These are phyloP conservation scores for Lagerstroemia speciosa DNA, from an alignment of 345 rosid species.

Conservation along the genomic window DNA sequence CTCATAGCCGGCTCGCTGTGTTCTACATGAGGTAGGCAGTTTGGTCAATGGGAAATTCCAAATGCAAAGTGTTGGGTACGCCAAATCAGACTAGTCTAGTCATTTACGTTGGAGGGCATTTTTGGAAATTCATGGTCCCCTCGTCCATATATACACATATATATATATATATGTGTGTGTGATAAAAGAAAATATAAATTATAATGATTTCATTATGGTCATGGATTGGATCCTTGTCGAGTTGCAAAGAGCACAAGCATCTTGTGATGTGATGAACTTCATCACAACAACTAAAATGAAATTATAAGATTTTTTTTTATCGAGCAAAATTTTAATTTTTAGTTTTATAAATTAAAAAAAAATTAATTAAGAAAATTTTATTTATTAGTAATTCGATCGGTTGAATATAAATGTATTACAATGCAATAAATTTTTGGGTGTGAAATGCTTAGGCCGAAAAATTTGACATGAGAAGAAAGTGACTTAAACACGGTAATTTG, in stretches of 20 bases:
- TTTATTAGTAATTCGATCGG: no score
- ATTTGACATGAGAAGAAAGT: not conserved
- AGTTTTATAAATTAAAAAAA: no score
- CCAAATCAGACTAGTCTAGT: slow-evolving; percentile 14
- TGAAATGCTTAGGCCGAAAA: no score
- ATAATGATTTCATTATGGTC: not conserved
- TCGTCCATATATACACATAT: not conserved
- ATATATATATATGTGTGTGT: not conserved
- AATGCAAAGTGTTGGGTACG: not conserved
- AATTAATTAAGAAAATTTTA: no score
- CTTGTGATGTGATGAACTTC: slow-evolving; percentile 18
- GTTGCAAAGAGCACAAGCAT: slow-evolving; percentile 16
- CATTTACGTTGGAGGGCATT: not conserved
- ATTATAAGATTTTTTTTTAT: no score
- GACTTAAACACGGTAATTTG: not conserved
- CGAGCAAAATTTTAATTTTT: no score
- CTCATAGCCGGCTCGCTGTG: slow-evolving; percentile 37
- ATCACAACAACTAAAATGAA: no score
- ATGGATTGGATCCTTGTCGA: slow-evolving; percentile 5
- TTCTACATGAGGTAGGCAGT: slow-evolving; percentile 14
- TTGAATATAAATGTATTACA: no score
- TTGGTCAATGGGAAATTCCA: slow-evolving; percentile 16
- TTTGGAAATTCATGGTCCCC: not conserved
- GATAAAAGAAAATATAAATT: not conserved
- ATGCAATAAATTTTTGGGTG: no score